Conservation (phyloP, 768 basidiomycete species). For the Suillus discolor region DNA sequence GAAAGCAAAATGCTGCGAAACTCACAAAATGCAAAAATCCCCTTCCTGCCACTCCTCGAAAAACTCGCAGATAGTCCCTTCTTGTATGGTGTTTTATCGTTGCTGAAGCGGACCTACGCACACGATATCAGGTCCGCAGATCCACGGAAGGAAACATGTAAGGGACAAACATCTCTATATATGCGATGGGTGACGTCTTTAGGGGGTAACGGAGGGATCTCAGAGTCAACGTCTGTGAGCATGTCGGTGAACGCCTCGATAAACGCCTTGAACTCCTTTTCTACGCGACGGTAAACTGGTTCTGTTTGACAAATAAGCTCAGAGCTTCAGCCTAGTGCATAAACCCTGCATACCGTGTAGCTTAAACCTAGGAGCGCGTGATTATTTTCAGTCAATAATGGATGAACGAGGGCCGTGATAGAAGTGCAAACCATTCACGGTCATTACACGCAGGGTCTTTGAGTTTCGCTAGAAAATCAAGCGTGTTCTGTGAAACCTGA, state of each 20-base stretch:
- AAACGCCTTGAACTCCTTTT: conserved; percentile 89
- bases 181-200: conserved; percentile 80
- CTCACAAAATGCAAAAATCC: conserved; percentile 86
- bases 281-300: conserved; percentile 50
- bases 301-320: conserved; percentile 19
- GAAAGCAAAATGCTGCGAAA: conserved; percentile 11
- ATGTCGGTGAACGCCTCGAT: conserved; percentile 69
- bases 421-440: conserved; percentile 65
- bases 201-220: conserved; percentile 86
- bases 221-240: conserved; percentile 70
- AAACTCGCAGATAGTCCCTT: conserved; percentile 77
- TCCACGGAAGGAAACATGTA: not conserved
- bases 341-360: conserved; percentile 55
- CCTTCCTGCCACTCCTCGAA: conserved; percentile 88
- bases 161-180: conserved; percentile 4
- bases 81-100: conserved; percentile 97
- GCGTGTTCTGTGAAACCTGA: conserved; percentile 81
- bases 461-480: conserved; percentile 74
- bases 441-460: conserved; percentile 81
- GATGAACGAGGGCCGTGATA: not conserved
- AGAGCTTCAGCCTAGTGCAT: not conserved
- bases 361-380: conserved; percentile 66
- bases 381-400: not conserved
- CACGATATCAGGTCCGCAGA: not conserved
- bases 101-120: conserved; percentile 79